These are phyloP conservation scores for Malus domestica DNA, from an alignment of 306 rosid genomes.

Conservation along the genomic window DNA sequence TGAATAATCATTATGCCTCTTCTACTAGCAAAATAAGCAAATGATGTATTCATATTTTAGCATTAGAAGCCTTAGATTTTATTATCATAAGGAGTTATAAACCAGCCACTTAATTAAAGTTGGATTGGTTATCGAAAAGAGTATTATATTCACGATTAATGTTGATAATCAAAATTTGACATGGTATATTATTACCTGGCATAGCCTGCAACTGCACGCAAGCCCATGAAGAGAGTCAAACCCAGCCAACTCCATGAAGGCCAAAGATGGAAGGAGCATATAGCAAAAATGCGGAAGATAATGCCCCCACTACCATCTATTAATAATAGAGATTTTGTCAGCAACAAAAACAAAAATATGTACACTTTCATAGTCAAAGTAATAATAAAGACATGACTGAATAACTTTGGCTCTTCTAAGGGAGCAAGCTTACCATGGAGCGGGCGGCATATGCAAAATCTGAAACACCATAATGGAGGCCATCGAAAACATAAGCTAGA, in stretches of 20 bases:
- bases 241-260: constrained; percentile 88
- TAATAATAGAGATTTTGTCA: constrained; percentile 7
- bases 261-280: constrained; percentile 52
- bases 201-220: constrained; percentile 66
- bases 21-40: neutral
- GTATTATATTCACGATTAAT: neutral
- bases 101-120: neutral
- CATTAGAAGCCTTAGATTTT: neutral
- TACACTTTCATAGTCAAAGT: neutral
- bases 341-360: neutral
- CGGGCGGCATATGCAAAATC: constrained; percentile 86
- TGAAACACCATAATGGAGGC: constrained; percentile 88
- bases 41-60: neutral
- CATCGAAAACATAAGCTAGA: constrained; percentile 80
- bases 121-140: neutral
- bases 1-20: neutral
- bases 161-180: neutral
- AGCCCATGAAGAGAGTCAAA: constrained; percentile 74
- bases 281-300: constrained; percentile 63
- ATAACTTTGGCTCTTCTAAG: constrained; percentile 2
- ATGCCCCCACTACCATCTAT: constrained; percentile 66
- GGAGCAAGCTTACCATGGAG: constrained; percentile 67
- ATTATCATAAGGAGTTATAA: neutral
- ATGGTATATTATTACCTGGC: constrained; percentile 38
- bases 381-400: constrained; percentile 1